These are phyloP conservation scores for Solanum pimpinellifolium DNA, from an alignment of 257 asterid species.

Conservation along the genomic window DNA sequence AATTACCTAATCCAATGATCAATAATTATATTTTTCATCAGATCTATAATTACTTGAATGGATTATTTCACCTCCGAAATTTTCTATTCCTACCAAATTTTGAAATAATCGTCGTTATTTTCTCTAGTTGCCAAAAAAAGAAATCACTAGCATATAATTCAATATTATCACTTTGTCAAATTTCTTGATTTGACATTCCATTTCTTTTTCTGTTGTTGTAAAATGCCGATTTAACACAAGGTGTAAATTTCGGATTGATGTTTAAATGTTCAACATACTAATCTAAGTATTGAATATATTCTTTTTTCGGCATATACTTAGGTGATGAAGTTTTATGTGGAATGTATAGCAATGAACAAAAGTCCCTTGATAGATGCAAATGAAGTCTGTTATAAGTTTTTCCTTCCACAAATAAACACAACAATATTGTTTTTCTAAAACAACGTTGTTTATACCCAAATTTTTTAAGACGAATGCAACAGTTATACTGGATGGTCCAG, in stretches of 20 bases:
- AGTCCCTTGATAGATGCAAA: constrained; percentile 45
- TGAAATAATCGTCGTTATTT: constrained; percentile 27
- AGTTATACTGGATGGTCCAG: constrained; percentile 42
- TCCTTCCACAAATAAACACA: constrained; percentile 44
- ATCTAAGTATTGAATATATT: constrained; percentile 30
- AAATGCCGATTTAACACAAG: constrained; percentile 13
- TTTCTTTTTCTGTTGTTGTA: neutral
- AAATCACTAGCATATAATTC: constrained; percentile 18
- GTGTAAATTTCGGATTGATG: constrained; percentile 7
- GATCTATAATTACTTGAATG: constrained; percentile 21
- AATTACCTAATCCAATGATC: constrained; percentile 57
- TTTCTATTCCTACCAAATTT: constrained; percentile 8
- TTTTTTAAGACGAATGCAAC: constrained; percentile 40
- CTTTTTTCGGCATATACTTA: constrained; percentile 21
- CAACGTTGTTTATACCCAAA: constrained; percentile 19
- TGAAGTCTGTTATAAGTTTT: constrained; percentile 33
- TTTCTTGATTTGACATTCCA: constrained; percentile 22
- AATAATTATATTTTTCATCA: constrained; percentile 23
- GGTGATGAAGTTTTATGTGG: constrained; percentile 27
- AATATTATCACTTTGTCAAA: too few species aligned
- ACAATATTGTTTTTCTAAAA: constrained; percentile 43
- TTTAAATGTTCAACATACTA: constrained; percentile 10
- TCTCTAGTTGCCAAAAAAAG: constrained; percentile 40
- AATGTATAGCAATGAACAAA: constrained; percentile 35
- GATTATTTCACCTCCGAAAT: constrained; percentile 24